A percentile compares a stretch with the other conserved stretches of the same genome.
Conservation (phyloP, 2,329 filamentous ascomycete species). For the Diaporthe capsici region DNA sequence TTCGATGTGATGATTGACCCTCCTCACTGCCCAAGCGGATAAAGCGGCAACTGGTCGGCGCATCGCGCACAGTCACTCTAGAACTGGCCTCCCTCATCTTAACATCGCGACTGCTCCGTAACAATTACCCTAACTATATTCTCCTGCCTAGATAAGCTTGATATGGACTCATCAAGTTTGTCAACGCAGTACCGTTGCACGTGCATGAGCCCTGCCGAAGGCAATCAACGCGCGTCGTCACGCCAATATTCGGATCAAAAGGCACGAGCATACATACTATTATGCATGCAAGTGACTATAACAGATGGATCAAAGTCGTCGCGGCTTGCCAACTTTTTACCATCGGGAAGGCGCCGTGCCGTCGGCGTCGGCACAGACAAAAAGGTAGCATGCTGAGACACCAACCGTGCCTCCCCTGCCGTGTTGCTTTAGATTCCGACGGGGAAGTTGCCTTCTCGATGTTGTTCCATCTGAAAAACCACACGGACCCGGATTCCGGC, state of each 20-base stretch:
- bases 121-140: not conserved
- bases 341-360: constrained; percentile 21
- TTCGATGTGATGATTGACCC: too few relatives aligned
- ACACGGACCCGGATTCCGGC: not conserved
- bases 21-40: not conserved
- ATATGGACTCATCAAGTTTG: not conserved
- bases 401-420: constrained; percentile 11
- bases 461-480: constrained; percentile 21
- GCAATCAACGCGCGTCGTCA: not conserved
- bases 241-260: not conserved
- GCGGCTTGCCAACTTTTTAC: not conserved
- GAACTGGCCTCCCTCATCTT: not conserved
- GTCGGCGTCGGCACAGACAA: constrained; percentile 5
- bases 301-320: not conserved
- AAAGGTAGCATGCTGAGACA: constrained; percentile 17
- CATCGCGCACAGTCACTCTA: not conserved
- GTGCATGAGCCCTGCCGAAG: not conserved
- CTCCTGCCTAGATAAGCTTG: not conserved
- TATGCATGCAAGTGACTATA: not conserved
- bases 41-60: not conserved
- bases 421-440: not conserved
- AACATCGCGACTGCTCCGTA: not conserved
- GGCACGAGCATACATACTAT: not conserved
- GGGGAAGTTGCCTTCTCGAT: constrained; percentile 14
- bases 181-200: not conserved